A percentile compares a stretch with the other conserved stretches of the same genome.
Evolutionary conservation across 2,329 filamentous ascomycete species (phyloP).

Genomic region (Claviceps sp.): DNA sequence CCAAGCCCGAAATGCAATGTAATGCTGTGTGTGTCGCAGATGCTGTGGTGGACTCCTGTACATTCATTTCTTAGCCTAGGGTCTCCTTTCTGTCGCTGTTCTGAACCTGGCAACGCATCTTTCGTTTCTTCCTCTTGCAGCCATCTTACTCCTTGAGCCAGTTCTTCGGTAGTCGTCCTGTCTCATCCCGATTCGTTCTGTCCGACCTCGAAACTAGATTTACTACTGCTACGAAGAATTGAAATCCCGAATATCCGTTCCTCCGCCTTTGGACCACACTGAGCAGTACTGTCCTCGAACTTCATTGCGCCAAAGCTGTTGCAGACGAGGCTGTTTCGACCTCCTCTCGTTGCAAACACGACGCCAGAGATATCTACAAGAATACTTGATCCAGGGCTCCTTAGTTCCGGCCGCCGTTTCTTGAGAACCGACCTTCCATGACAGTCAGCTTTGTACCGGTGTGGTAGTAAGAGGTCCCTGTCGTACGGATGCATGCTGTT

Average conservation of each 20-base stretch:
- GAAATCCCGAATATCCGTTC: not conserved
- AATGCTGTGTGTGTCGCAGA: not conserved
- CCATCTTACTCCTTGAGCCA: slow-evolving; percentile 1
- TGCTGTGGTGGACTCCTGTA: not conserved
- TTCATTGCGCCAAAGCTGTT: not conserved
- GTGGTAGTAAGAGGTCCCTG: slow-evolving; percentile 23
- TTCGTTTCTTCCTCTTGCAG: not conserved
- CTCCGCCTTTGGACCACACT: not conserved
- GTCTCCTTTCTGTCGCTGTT: slow-evolving; percentile 1
- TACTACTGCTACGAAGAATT: not conserved
- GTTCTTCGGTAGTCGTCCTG: slow-evolving; percentile 3
- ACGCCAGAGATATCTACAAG: not conserved
- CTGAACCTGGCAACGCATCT: not conserved
- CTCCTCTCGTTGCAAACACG: not conserved
- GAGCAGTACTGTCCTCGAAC: not conserved
- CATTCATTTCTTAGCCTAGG: not conserved
- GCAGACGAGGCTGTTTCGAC: not conserved
- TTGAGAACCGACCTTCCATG: not conserved
- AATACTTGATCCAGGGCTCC: not conserved
- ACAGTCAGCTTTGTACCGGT: not conserved
- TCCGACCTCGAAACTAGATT: not conserved
- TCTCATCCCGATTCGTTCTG: slow-evolving; percentile 3
- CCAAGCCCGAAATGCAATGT: slow-evolving; percentile 1
- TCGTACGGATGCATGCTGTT: slow-evolving; percentile 41
- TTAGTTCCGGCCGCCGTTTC: not conserved